Percentiles rank a stretch among this genome's conserved stretches.
These are phyloP conservation scores for Lipomyces sp. DNA, from an alignment of 805 yeast species.

Conservation along the genomic window DNA sequence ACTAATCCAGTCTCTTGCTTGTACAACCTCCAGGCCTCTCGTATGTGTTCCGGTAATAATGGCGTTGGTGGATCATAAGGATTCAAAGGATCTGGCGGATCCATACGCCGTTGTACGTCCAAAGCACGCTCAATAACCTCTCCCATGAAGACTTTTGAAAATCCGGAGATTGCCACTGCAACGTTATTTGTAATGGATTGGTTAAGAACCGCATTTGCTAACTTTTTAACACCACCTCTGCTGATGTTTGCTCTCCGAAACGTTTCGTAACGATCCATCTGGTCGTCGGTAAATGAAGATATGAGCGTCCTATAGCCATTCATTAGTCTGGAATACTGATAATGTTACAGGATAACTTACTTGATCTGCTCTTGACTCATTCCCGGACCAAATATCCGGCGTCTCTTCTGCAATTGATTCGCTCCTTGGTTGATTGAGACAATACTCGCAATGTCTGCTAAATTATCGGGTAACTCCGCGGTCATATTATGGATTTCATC, in stretches of 20 bases:
- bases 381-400: conserved; percentile 26
- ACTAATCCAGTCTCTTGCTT: conserved; percentile 68
- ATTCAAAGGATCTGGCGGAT: conserved; percentile 46
- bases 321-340: neutral
- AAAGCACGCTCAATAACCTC: conserved; percentile 73
- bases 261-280: conserved; percentile 84
- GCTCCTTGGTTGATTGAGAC: neutral
- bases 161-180: conserved; percentile 80
- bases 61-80: conserved; percentile 51
- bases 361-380: conserved; percentile 30
- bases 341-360: conserved; percentile 1
- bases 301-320: conserved; percentile 55
- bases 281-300: conserved; percentile 76
- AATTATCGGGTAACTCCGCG: neutral
- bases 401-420: neutral
- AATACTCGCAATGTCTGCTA: conserved; percentile 4
- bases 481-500: neutral
- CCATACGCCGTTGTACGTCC: conserved; percentile 44
- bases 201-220: conserved; percentile 77
- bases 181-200: conserved; percentile 80
- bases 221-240: conserved; percentile 75
- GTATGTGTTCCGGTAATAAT: conserved; percentile 76
- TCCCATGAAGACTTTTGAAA: conserved; percentile 87
- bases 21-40: conserved; percentile 87
- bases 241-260: conserved; percentile 78